Conservation (phyloP, 73 alveolate species). For the Symbiodinium natans region DNA sequence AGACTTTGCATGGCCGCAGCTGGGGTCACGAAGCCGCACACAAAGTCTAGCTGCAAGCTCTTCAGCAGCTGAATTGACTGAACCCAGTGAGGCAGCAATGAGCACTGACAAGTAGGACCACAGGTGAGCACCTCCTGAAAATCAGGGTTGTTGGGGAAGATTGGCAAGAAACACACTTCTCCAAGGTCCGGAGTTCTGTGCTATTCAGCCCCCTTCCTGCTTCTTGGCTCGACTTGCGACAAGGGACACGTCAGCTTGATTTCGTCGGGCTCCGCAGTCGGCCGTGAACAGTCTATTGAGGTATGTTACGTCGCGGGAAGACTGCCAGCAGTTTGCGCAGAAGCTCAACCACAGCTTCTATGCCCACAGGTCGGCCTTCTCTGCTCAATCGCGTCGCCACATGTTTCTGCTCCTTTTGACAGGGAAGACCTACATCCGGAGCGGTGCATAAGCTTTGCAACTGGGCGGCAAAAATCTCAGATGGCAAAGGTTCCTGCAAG, state of each 20-base stretch:
- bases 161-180: no score
- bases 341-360: constrained; percentile 25
- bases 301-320: constrained; percentile 41
- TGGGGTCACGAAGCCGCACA: not conserved
- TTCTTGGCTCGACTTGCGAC: not conserved
- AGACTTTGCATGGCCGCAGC: not conserved
- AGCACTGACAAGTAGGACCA: no score
- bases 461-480: not conserved
- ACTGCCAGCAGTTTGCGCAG: constrained; percentile 21
- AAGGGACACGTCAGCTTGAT: no score
- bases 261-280: no score
- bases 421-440: constrained; percentile 44
- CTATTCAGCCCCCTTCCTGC: constrained; percentile 5
- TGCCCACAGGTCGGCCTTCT: constrained; percentile 55
- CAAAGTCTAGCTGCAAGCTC: no score
- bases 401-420: no score
- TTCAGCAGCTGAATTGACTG: no score
- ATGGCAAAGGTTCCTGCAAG: not conserved
- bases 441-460: constrained; percentile 47
- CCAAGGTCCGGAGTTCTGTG: constrained; percentile 23
- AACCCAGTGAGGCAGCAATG: no score
- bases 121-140: no score
- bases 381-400: no score
- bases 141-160: no score
- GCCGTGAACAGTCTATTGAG: no score